These are phyloP conservation scores for Ustilago crameri DNA, from an alignment of 1,284 basidiomycete species.

Conservation along the genomic window DNA sequence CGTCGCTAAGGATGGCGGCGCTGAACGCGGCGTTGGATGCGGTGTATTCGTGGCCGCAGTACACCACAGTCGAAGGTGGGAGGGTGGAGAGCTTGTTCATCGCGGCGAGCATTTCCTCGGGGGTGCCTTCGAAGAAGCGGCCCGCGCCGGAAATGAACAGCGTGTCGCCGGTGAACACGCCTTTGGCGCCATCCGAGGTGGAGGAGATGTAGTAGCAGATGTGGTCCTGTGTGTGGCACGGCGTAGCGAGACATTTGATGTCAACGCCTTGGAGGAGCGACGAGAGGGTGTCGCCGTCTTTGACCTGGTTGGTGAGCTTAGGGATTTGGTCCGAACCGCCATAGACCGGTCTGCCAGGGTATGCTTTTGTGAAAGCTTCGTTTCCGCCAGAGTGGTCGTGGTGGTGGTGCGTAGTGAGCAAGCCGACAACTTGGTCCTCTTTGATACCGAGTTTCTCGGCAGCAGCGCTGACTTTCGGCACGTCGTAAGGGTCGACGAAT, in stretches of 20 bases:
- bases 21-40: constrained; percentile 67
- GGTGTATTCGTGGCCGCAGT: constrained; percentile 80
- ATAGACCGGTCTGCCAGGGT: constrained; percentile 79
- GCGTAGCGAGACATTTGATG: constrained; percentile 76
- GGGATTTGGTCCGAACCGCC: constrained; percentile 82
- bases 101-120: constrained; percentile 84
- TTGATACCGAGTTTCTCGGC: constrained; percentile 74
- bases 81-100: constrained; percentile 77
- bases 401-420: constrained; percentile 67
- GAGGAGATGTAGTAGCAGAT: constrained; percentile 86
- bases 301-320: constrained; percentile 78
- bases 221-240: constrained; percentile 96
- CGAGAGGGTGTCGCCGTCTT: constrained; percentile 48
- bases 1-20: constrained; percentile 73
- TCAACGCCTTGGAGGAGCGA: constrained; percentile 39
- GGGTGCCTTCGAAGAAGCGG: constrained; percentile 94
- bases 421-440: constrained; percentile 69
- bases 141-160: constrained; percentile 93
- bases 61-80: constrained; percentile 83
- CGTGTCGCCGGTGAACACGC: constrained; percentile 93
- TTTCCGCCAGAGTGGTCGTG: constrained; percentile 89
- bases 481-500: constrained; percentile 80
- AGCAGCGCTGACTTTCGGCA: constrained; percentile 77
- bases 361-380: constrained; percentile 72
- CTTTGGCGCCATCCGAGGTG: constrained; percentile 70